Evolutionary conservation across 2,329 filamentous ascomycete species (phyloP).

Genomic region (Beauveria caledonica): DNA sequence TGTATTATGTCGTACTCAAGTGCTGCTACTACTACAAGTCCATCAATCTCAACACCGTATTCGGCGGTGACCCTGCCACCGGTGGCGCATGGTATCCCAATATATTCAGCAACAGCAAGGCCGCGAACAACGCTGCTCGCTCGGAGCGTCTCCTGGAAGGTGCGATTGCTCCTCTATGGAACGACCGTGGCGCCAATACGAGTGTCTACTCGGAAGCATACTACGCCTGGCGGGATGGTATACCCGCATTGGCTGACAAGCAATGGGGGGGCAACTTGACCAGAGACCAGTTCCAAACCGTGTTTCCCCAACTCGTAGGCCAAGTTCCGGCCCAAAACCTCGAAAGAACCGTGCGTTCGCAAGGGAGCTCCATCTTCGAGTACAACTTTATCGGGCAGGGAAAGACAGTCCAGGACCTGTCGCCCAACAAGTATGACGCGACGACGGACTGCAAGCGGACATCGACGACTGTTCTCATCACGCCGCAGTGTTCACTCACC

Average conservation of each 20-base stretch:
- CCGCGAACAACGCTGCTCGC: no score
- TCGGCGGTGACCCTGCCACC: constrained; percentile 19
- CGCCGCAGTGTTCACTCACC: constrained; percentile 30
- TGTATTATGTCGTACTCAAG: constrained; percentile 19
- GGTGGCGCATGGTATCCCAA: constrained; percentile 16
- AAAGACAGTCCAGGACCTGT: constrained; percentile 13
- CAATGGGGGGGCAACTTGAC: constrained; percentile 19
- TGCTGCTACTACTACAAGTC: constrained; percentile 37
- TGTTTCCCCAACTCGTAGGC: constrained; percentile 13
- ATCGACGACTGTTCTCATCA: constrained; percentile 23
- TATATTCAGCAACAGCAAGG: constrained; percentile 16
- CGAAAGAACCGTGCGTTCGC: constrained; percentile 15
- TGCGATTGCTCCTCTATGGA: constrained; percentile 19
- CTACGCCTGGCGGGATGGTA: constrained; percentile 18
- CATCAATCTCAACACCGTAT: constrained; percentile 34
- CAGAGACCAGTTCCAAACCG: constrained; percentile 9
- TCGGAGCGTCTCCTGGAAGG: constrained; percentile 12
- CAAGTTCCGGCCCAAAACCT: constrained; percentile 17
- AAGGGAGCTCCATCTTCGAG: constrained; percentile 14
- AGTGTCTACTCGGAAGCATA: constrained; percentile 19
- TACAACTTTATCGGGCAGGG: constrained; percentile 16
- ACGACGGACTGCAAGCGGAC: constrained; percentile 27
- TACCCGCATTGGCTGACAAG: constrained; percentile 20
- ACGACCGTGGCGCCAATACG: constrained; percentile 19
- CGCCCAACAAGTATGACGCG: constrained; percentile 20